Conservation (phyloP, 192 early-diverging fungal genomes). For the Gryganskiella cystojenkinii region DNA sequence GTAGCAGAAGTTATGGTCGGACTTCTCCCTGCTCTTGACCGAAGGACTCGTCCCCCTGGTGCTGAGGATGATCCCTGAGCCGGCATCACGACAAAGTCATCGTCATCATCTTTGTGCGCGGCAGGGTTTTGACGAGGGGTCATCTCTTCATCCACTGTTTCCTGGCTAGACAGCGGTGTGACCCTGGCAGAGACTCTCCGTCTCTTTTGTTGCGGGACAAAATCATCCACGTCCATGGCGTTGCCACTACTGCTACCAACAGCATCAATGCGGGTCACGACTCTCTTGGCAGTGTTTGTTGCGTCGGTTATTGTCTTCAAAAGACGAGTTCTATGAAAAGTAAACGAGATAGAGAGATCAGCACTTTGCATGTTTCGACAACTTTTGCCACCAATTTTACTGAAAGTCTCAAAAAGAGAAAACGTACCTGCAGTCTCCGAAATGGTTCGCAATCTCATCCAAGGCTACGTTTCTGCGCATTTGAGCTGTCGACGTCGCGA, state of each 20-base stretch:
- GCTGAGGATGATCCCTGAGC: too few relatives aligned
- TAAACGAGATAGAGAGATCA: background rate
- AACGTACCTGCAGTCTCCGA: slow-evolving; percentile 36
- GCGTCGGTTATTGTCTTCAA: slow-evolving; percentile 15
- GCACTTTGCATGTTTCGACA: background rate
- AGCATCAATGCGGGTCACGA: background rate
- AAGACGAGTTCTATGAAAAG: slow-evolving; percentile 13
- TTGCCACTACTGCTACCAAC: background rate
- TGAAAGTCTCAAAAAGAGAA: background rate
- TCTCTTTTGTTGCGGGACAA: slow-evolving; percentile 20
- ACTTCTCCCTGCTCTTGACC: slow-evolving; percentile 31
- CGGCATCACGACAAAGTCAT: slow-evolving; percentile 23
- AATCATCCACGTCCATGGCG: slow-evolving; percentile 33
- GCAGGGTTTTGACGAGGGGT: background rate
- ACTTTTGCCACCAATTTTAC: slow-evolving; percentile 44
- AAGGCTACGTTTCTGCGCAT: slow-evolving; percentile 32
- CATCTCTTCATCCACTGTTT: too few relatives aligned
- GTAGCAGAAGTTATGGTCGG: too few relatives aligned
- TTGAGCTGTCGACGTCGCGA: slow-evolving; percentile 36
- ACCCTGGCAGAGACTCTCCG: slow-evolving; percentile 30
- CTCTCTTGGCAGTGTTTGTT: too few relatives aligned
- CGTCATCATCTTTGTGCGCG: slow-evolving; percentile 13
- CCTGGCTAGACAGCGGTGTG: too few relatives aligned
- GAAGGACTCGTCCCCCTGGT: slow-evolving; percentile 16
- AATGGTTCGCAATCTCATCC: slow-evolving; percentile 43